Evolutionary conservation across 306 rosid species (phyloP).

Genomic region (Cucumis sativus): Cucumber_9930_V3 NC_026659.2:30964001-30964500

Average conservation of each 20-base stretch:
- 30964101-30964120: background rate
- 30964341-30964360: background rate
- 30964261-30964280: background rate
- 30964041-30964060: background rate
- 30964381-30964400: background rate
- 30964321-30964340: background rate
- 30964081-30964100: background rate
- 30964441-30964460: constrained; percentile 92
- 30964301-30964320: background rate
- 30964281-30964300: background rate
- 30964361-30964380: background rate
- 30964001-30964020: background rate
- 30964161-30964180: background rate
- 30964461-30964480: constrained; percentile 79
- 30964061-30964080: background rate
- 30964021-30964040: background rate
- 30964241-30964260: background rate
- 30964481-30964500: constrained; percentile 45
- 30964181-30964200: background rate
- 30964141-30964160: background rate
- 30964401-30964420: constrained; percentile 46
- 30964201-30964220: background rate
- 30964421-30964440: constrained; percentile 98
- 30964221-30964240: background rate
- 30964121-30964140: background rate